Base-by-base conservation (phyloP, 202 grass and related monocot genomes). In the Sporobolus alterniflorus region DNA sequence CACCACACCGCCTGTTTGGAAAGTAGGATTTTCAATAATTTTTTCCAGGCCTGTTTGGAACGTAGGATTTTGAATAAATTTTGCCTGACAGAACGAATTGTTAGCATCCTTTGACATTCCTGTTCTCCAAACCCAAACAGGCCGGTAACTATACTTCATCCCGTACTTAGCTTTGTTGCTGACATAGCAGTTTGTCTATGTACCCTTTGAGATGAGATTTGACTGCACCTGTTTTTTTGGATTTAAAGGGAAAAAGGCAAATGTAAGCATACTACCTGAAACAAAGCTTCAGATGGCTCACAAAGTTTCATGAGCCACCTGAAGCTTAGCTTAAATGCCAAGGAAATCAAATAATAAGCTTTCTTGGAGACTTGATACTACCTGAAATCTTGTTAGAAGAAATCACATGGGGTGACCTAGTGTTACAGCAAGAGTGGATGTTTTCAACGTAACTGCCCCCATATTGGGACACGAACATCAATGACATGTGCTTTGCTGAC, bases 361-460 rank as follows among this genome's bases (percentile, higher is more conserved):
- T 20, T 81, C 25, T 2, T n/a, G 9, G 18, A 44, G 17, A 61
- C 30, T 24, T 32, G 6, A 16, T 54, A 55, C 0, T 13, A 40
- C 17, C 47, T 75, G 20, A 43, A 82, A 64, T 34, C 30, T 44
- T 47, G 62, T 36, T 41, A 41, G 33, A 63, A 11, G 57, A 83
- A 64, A 82, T 17, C 59, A 82, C 52, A 50, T 72, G 50, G 33
- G 33, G 25, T 61, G 71, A 47, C 50, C 49, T 67, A 32, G 42
- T 21, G 6, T 22, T 42, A 42, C 43, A 51, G 70, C 6, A 42
- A 55, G 11, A 46, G 4, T 17, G 13, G 4, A 13, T 64, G 24
- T 46, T 66, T 75, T 25, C 20, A 57, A 67, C 48, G 11, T 18
- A 65, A 75, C 47, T 67, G 17, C 34, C 24, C 24, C 34, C 61